Evolutionary conservation across 2,329 filamentous ascomycete genomes (phyloP), one percentile per base, ranked within the genome.

Genomic region (Chalara sp.): DNA sequence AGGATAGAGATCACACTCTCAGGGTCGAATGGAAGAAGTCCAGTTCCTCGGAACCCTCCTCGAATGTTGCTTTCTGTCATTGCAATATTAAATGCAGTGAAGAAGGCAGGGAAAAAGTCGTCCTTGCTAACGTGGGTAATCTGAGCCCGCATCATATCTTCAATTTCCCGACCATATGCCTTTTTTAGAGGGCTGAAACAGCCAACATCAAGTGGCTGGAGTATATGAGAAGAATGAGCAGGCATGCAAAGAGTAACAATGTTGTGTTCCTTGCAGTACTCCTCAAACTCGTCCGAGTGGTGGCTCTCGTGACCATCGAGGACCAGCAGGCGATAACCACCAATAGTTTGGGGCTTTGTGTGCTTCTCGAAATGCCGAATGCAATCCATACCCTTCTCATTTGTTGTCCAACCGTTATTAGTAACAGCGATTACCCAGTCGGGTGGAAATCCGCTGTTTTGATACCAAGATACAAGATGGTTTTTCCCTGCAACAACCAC

Each of bases 1-100:
- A 48, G 46, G 6, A 32, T 41, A 21, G 46, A 48, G 12, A 48
- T 39, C 33, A 48, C 7, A 29, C 35, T 48, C 33, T 48, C 32
- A 6, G 46, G 46, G 37, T 48, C 46, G 81, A 46, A 89, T 10
- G 41, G n/a, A n/a, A n/a, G n/a, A n/a, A n/a, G n/a, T 3, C 21
- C 21, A 21, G 21, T 3, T 21, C 21, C n/a, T 39, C n/a, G n/a
- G n/a, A 2, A 3, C 35, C 35, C n/a, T n/a, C 35, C n/a, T 39
- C n/a, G 35, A 21, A 43, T 43, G 28, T 43, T 43, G 2, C 8
- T 21, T 43, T 43, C 13, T 8, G 41, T 43, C 41, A 43, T 11
- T 8, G 41, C 12, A 8, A n/a, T 21, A 8, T 43, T 11, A 21
- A 43, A 43, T 43, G 28, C 41, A 21, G 41, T 21, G 11, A 8